Base-by-base conservation (phyloP, 495 filamentous ascomycete genomes). In the Cenococcum geophilum region DNA sequence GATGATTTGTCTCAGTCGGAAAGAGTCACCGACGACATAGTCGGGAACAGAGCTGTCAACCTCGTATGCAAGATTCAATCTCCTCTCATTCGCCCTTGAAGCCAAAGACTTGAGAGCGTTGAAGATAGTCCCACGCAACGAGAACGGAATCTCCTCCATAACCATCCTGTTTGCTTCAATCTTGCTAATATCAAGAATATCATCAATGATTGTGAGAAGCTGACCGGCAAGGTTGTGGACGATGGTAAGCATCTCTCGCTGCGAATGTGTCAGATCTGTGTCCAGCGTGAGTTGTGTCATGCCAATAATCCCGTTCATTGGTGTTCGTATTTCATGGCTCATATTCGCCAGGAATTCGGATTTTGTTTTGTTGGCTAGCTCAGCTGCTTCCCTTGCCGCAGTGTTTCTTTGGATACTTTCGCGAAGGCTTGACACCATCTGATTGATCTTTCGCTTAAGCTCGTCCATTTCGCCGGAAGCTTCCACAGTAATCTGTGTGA, bases 111-210 rank as follows among this genome's bases (percentile, higher is more conserved):
- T 99, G 60, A 99, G 80, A 20, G 93, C 93, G 63, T 96, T 97
- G 82, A 99, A 99, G 25, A 99, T 91, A 5, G 91, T 95, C 50
- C 92, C 90, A 47, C 93, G 85, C 55, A 97, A 79, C 0, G 95
- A 97, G 76, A 97, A 99, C 12, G 91, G 92, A 66, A 97, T 97
- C 70, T 92, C 89, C 70, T 99, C 93, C 77, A 99, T 95, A 20
- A 96, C 89, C 95, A 99, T 97, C n/a, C 93, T 86, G 72, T 97
- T 92, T 25, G 93, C 93, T 75, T 99, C 93, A 65, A 99, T 99
- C 85, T 99, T 99, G 6, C 91, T 96, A 63, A 99, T 89, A 82
- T 99, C 93, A 62, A 99, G 80, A 68, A 99, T 97, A 73, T 99
- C 93, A 72, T 99, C 93, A 71, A 99, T 97, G 67, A 99, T 97